Base-by-base conservation (phyloP, 2,329 filamentous ascomycete genomes). In the Colletotrichum kahawae region DNA sequence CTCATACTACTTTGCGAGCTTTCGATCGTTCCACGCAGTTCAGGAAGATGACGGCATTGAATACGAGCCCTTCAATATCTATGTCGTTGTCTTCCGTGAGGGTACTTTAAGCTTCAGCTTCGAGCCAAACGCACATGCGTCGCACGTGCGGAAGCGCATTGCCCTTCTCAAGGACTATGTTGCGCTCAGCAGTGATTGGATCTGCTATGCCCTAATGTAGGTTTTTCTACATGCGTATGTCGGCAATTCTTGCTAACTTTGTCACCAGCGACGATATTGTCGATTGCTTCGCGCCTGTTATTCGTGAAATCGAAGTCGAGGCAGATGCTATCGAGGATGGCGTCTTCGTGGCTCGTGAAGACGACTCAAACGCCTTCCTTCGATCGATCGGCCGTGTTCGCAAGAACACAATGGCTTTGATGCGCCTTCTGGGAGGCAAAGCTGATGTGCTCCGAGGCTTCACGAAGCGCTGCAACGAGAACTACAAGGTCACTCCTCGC, bases 371-470 rank as follows among this genome's bases (percentile, higher is more conserved):
- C 76, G 90, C 91, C 7, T 98, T 98, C 80, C 89, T 99, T 21
- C 94, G 95, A 60, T 93, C 94, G 78, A 98, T 99, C 80, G 96
- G 96, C 78, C 93, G 93, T 70, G 94, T 95, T 74, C 95, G 97
- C 80, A 98, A 98, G 88, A 97, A 97, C 79, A 95, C 97, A 74
- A 97, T 98, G 92, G 94, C 94, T 59, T 88, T 99, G 78, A 94
- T 98, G 88, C 95, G 97, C 57, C 92, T 99, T 9, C 89, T 99
- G 1, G 96, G 96, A 70, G 96, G 96, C 81, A 99, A 99, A 85
- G 97, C 97, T n/a, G 97, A 99, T 83, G 97, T 99, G 73, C 95
- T 99, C 80, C 95, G 95, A 79, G 96, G 96, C 34, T 99, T 99
- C 82, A 97, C 97, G 67, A 99, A 99, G 88, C 95, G 97, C 67